These are phyloP conservation scores for Guyanaporus albipodus DNA, from an alignment of 768 basidiomycete genomes.

Conservation along the genomic window DNA sequence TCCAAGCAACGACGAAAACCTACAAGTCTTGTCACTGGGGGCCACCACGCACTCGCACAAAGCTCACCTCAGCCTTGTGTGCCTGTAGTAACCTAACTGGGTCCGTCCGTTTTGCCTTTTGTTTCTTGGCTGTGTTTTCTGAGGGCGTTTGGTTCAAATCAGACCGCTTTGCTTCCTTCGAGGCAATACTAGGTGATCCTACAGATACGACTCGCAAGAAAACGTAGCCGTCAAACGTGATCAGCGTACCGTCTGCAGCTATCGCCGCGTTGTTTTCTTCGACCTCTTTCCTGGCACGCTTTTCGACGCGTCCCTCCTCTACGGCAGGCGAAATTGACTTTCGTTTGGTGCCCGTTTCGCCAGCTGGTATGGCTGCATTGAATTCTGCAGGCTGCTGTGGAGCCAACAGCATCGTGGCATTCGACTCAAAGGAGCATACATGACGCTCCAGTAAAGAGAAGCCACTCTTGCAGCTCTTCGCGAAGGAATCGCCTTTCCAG, in stretches of 20 bases:
- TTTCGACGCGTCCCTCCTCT: conserved; percentile 53
- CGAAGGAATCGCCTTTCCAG: conserved; percentile 62
- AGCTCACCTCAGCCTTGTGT: conserved; percentile 58
- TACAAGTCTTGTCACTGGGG: conserved; percentile 26
- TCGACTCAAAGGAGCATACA: conserved; percentile 55
- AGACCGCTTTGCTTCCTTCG: conserved; percentile 20
- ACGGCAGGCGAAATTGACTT: conserved; percentile 47
- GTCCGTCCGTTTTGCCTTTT: conserved; percentile 37
- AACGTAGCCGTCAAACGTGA: conserved; percentile 28
- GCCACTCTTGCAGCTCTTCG: conserved; percentile 59
- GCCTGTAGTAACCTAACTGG: conserved; percentile 44
- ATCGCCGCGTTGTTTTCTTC: conserved; percentile 36
- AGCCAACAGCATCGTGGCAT: conserved; percentile 16
- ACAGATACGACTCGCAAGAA: not conserved
- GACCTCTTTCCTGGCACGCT: conserved; percentile 52
- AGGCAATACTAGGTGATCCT: conserved; percentile 12
- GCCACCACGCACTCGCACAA: conserved; percentile 14
- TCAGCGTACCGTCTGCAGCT: conserved; percentile 39
- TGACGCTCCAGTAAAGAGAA: conserved; percentile 79
- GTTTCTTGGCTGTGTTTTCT: conserved; percentile 29
- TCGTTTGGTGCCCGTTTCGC: conserved; percentile 41
- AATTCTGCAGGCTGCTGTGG: conserved; percentile 18
- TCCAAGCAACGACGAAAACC: conserved; percentile 83
- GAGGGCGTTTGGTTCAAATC: conserved; percentile 19
- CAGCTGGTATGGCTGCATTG: not conserved